These are phyloP conservation scores for Tricholoma saponaceum DNA, from an alignment of 768 basidiomycete genomes.

Conservation along the genomic window DNA sequence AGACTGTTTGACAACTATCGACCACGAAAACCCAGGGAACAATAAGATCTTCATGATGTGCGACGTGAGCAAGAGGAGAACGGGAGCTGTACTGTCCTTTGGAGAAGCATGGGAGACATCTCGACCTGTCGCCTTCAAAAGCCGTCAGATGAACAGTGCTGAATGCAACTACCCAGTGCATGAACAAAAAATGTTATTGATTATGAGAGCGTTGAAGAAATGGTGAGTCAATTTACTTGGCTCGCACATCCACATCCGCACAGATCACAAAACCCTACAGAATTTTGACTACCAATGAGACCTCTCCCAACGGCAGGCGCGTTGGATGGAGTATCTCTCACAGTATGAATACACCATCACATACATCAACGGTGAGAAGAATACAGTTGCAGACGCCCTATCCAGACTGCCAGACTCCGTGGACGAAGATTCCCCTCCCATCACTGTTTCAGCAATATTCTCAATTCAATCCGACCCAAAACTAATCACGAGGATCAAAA, in stretches of 20 bases:
- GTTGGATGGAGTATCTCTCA: no score
- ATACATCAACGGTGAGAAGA: no score
- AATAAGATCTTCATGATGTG: background rate
- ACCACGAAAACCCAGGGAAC: background rate
- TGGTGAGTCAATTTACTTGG: background rate
- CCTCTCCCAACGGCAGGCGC: no score
- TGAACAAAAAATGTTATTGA: no score
- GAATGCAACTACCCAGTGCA: background rate
- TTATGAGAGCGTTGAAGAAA: background rate
- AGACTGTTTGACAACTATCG: background rate
- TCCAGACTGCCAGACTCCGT: no score
- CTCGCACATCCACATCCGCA: background rate
- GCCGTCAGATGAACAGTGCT: background rate
- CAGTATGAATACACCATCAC: no score
- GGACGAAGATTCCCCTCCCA: no score
- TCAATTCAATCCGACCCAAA: no score
- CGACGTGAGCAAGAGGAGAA: background rate
- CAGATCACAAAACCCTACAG: background rate
- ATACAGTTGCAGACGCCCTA: no score
- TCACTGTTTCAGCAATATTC: no score
- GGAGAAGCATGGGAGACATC: background rate
- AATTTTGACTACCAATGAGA: background rate
- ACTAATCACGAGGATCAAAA: no score
- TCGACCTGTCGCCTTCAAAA: background rate
- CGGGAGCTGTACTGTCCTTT: background rate